Evolutionary conservation across 257 asterid species (phyloP).

Genomic region (Avicennia marina): DNA sequence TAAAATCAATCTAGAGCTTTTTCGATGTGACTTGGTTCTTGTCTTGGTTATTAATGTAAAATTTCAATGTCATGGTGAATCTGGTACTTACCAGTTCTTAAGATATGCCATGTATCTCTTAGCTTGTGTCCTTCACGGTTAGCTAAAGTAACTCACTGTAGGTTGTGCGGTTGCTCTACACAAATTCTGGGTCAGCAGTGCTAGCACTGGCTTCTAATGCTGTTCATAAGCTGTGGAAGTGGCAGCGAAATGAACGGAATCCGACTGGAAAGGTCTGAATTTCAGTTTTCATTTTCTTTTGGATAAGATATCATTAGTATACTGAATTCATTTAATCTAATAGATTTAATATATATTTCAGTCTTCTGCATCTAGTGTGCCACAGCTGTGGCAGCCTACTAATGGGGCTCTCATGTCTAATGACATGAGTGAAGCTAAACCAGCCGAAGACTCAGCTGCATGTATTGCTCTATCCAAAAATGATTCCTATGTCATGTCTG

Average conservation of each 20-base stretch:
- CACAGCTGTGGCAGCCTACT: constrained; percentile 93
- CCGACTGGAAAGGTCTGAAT: constrained; percentile 77
- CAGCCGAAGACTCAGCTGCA: constrained; percentile 78
- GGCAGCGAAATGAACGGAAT: constrained; percentile 95
- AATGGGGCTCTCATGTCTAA: constrained; percentile 91
- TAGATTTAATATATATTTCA: constrained; percentile 32
- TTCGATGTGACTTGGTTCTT: too few species aligned
- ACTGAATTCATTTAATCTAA: not conserved
- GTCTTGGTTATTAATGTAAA: too few species aligned
- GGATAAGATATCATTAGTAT: not conserved
- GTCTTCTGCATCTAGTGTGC: constrained; percentile 78
- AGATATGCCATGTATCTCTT: too few species aligned
- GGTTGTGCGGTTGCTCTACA: constrained; percentile 78
- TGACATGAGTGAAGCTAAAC: constrained; percentile 63
- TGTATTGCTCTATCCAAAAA: constrained; percentile 94
- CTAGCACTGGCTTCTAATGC: constrained; percentile 87
- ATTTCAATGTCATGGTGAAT: too few species aligned
- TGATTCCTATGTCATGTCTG: constrained; percentile 99
- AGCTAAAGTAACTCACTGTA: too few species aligned
- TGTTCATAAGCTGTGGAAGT: constrained; percentile 94
- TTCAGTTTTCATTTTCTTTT: not conserved
- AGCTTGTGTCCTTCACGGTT: too few species aligned
- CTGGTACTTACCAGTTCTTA: too few species aligned
- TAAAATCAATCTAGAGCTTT: too few species aligned
- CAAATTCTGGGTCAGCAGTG: constrained; percentile 85